Evolutionary conservation across 345 rosid species (phyloP), one percentile per base, ranked within the genome.

Genomic region (Camelina neglecta): DNA sequence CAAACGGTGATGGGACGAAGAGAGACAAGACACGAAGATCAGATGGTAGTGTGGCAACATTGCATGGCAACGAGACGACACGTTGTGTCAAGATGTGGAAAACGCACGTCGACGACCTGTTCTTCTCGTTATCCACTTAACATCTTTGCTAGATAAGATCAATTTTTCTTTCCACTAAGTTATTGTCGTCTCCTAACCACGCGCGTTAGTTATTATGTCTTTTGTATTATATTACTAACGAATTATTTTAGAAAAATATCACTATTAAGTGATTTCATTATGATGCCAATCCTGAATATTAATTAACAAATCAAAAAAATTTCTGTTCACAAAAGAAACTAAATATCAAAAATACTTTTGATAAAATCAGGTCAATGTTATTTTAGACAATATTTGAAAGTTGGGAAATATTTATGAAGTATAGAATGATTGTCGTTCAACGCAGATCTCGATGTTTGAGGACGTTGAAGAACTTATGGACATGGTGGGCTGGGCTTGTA

Each of bases 21-120:
- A 49, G 23, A 59, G 23, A 21, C 65, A 23, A 54, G 75, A 63
- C 66, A 77, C 71, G 80, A 47, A 58, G 75, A 64, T 56, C 60
- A 45, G 15, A 45, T 65, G 1, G 69, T 53, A 41, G 65, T 63
- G 86, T 81, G 86, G 83, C 85, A 64, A 42, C 44, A 57, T 60
- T 85, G 86, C 81, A 82, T 82, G 88, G 70, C 42, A 72, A 65
- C 13, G 67, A 68, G 1, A 23, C 26, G 88, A 82, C 90, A 83
- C 84, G 87, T 84, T 45, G 76, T 50, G 15, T 35, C 1, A 67
- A 47, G 65, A 70, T 62, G 50, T 55, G 24, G 56, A 50, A 61
- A 53, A 76, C 56, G 23, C 18, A 51, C 67, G 68, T 66, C 67
- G 68, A 67, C 12, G 21, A 31, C 21, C 31, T 6, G 9, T 60